A percentile compares a stretch with the other conserved stretches of the same genome.
phyloP scores from a whole-genome alignment of 768 basidiomycete genomes.

The Neoboletus brunneissimus region DNA sequence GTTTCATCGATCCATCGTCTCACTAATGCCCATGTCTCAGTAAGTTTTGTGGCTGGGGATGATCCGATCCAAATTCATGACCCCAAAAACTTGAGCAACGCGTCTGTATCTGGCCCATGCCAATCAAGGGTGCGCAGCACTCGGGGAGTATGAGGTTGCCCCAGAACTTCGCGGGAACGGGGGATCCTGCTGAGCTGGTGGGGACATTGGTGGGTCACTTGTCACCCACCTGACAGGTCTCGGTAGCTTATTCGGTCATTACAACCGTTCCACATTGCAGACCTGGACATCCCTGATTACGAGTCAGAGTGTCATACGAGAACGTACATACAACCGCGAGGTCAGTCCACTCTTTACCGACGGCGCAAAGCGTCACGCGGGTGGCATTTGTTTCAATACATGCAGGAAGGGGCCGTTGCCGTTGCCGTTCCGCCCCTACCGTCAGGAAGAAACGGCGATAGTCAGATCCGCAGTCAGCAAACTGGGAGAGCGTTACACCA shows the following conservation, averaged over 20 bases:
- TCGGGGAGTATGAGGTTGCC: background rate
- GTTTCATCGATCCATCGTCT: background rate
- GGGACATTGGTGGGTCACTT: background rate
- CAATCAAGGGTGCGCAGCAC: background rate
- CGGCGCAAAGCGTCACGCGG: background rate
- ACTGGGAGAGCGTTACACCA: background rate
- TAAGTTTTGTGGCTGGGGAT: background rate
- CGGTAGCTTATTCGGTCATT: background rate
- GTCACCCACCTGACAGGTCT: no score
- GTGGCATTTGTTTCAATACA: background rate
- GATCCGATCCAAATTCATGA: background rate
- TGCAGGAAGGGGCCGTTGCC: background rate
- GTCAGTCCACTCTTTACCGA: conserved; percentile 9
- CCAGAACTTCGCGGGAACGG: background rate
- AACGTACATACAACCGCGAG: background rate
- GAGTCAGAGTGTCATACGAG: background rate
- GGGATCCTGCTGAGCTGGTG: background rate
- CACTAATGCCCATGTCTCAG: background rate
- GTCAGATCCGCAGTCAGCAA: background rate
- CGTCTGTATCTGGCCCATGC: background rate
- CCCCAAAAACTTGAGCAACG: background rate
- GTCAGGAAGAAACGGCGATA: background rate
- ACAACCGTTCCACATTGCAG: conserved; percentile 1
- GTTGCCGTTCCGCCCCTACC: background rate
- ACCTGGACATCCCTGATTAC: background rate